Evolutionary conservation across 768 basidiomycete species (phyloP).

Genomic region (Sporobolomyces phaffii): DNA sequence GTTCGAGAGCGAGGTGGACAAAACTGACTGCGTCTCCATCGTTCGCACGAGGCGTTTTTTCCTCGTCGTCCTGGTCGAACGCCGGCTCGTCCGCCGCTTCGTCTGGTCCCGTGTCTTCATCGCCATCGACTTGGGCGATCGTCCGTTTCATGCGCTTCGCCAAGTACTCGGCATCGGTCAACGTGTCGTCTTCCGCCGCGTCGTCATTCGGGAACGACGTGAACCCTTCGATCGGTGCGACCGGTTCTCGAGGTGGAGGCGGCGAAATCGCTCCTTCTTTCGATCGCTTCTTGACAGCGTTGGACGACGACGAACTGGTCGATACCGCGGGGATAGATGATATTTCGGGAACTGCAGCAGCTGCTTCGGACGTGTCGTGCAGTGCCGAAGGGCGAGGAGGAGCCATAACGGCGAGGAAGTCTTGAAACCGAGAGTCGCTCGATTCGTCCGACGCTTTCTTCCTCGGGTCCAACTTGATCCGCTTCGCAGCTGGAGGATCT

Average conservation of each 20-base stretch:
- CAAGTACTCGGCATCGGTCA: slow-evolving; percentile 49
- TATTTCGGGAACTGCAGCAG: too few species aligned
- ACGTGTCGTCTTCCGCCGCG: slow-evolving; percentile 36
- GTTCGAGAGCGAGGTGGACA: too few species aligned
- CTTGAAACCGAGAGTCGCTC: background rate
- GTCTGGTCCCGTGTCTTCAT: slow-evolving; percentile 28
- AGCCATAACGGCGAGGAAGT: slow-evolving; percentile 5
- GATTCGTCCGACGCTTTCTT: background rate
- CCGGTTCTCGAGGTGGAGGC: background rate
- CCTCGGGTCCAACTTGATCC: background rate
- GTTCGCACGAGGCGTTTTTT: slow-evolving; percentile 21
- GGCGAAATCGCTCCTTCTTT: background rate
- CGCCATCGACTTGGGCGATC: slow-evolving; percentile 9
- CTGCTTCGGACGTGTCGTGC: background rate
- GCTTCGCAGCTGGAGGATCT: slow-evolving; percentile 24
- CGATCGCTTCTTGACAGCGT: background rate
- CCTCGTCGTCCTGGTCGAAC: slow-evolving; percentile 37
- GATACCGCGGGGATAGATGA: too few species aligned
- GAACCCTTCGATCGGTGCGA: slow-evolving; percentile 7
- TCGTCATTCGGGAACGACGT: background rate
- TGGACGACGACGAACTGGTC: too few species aligned
- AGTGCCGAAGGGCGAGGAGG: background rate
- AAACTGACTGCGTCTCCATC: too few species aligned
- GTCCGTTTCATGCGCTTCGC: slow-evolving; percentile 40
- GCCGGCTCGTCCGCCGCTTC: slow-evolving; percentile 52